Percentiles rank a stretch among this genome's conserved stretches.
phyloP scores from a whole-genome alignment of 768 basidiomycete species.

The Lactarius vividus region DNA sequence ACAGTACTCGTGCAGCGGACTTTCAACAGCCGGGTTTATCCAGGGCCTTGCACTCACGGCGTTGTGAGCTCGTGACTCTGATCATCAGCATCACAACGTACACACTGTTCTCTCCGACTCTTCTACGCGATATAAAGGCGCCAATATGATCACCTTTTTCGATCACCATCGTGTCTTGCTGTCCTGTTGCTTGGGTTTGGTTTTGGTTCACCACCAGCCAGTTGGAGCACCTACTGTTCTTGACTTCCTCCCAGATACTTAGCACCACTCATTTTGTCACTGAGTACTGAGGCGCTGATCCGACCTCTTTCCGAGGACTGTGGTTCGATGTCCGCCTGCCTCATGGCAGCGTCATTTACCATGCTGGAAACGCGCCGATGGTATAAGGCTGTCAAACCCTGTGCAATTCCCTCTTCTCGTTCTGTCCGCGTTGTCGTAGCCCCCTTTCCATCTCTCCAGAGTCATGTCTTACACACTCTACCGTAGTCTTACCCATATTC shows the following conservation, averaged over 20 bases:
- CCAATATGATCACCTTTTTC: not conserved
- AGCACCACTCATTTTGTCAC: not conserved
- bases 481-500: slow-evolving; percentile 17
- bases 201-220: not conserved
- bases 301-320: not conserved
- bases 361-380: slow-evolving; percentile 15
- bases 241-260: not conserved
- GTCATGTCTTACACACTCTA: slow-evolving; percentile 25
- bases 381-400: slow-evolving; percentile 14
- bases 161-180: not conserved
- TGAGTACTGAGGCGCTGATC: not conserved
- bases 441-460: slow-evolving; percentile 7
- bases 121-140: no score
- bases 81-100: not conserved
- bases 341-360: slow-evolving; percentile 13
- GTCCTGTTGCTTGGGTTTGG: not conserved
- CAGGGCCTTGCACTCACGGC: not conserved
- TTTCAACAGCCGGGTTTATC: not conserved
- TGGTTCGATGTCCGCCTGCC: slow-evolving; percentile 19
- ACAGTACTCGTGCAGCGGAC: no score
- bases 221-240: not conserved
- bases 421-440: slow-evolving; percentile 7
- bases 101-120: not conserved
- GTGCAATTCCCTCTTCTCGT: slow-evolving; percentile 3
- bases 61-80: not conserved